Evolutionary conservation across 2,329 filamentous ascomycete species (phyloP), one percentile per base, ranked within the genome.

Genomic region (Cyclaneusma minus): DNA sequence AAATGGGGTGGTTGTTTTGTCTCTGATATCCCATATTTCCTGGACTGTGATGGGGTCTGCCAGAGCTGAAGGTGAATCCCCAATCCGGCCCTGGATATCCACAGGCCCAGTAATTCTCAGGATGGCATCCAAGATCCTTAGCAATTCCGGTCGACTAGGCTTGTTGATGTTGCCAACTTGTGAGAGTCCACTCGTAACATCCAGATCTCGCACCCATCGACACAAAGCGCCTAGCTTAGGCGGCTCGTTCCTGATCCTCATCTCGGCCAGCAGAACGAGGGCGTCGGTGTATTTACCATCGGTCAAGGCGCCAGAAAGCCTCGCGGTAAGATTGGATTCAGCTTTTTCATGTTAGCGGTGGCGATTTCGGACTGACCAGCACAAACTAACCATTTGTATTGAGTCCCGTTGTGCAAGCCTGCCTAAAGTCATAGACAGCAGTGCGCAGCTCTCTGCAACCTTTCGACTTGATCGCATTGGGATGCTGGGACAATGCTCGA

Each of bases 191-290:
- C 68, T 75, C 25, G 78, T 66, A 13, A 78, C 66, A 39, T 80
- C 74, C 14, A 80, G 52, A 41, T 78, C 73, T 30, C 75, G 62
- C 4, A 80, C 74, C 75, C 75, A 81, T 30, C 75, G 66, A 45
- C 73, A 79, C 6, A 80, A 49, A 2, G 74, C 71, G 12, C 75
- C 75, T 0, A 80, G 51, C 37, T 76, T 76, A 0, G 74, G 74
- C 11, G 65, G 60, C 34, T 79, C 62, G 3, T 58, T 54, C n/a
- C 73, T 56, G 11, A 80, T 68, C 16, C 64, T 60, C 74, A 80
- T 80, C 51, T 80, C 74, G 1, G 73, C 64, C 1, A 81, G 59
- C 9, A 78, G 44, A 10, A 80, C 60, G 27, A 60, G 60, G 4
- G 73, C 71, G n/a, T 79, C 73, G 7, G 56, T 58, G 35, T 71